Percentiles rank a stretch among this genome's conserved stretches.
phyloP scores from a whole-genome alignment of 2,329 filamentous ascomycete species.

The Hymenoscyphus repandus region DNA sequence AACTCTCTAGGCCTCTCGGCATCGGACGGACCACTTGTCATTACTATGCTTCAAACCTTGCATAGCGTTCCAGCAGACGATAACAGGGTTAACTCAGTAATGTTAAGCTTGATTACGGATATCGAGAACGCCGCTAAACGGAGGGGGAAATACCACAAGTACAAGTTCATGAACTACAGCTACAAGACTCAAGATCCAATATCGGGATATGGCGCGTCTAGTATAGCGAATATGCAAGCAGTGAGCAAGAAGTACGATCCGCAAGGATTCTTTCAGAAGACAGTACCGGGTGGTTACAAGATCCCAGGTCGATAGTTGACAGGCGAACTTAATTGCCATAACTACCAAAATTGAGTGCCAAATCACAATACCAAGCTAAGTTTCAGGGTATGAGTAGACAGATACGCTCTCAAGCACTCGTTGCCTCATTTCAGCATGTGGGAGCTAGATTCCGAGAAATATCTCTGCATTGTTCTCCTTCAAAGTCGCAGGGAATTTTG shows the following conservation, averaged over 20 bases:
- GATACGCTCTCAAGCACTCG: no score
- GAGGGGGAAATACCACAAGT: not conserved
- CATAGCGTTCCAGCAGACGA: not conserved
- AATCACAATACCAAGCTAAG: no score
- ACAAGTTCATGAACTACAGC: conserved; percentile 10
- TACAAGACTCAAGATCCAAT: conserved; percentile 5
- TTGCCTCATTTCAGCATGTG: no score
- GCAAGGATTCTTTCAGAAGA: conserved; percentile 23
- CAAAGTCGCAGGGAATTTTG: no score
- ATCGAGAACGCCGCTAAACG: not conserved
- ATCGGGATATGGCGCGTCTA: conserved; percentile 9
- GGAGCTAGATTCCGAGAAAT: no score
- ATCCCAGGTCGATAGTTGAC: not conserved
- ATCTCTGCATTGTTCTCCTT: no score
- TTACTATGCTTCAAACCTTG: not conserved
- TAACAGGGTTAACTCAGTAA: not conserved
- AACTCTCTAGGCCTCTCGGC: not conserved
- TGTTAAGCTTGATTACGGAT: not conserved
- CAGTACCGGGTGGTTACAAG: conserved; percentile 27
- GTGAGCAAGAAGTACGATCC: conserved; percentile 28
- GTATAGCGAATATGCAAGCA: conserved; percentile 11
- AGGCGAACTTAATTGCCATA: no score
- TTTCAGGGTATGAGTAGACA: no score
- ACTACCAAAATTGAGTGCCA: no score
- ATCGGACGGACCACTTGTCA: conserved; percentile 1